A percentile compares a stretch with the other conserved stretches of the same genome.
phyloP scores from a whole-genome alignment of 1,284 basidiomycete genomes.

The Sporisorium scitamineum region DNA sequence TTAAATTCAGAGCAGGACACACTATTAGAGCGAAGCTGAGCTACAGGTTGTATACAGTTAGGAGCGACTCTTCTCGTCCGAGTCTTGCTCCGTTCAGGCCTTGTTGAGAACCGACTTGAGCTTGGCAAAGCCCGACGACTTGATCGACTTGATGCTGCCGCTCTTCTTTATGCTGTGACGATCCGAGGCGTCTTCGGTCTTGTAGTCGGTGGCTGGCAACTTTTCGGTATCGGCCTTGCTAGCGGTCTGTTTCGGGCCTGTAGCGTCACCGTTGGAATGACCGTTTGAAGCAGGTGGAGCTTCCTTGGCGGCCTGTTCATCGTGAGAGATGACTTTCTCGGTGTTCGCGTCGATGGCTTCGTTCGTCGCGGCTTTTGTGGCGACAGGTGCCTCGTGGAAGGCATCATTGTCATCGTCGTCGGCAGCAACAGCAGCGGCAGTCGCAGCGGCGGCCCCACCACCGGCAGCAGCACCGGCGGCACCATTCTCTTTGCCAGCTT shows the following conservation, averaged over 20 bases:
- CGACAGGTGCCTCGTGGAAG: constrained; percentile 51
- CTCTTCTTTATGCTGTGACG: constrained; percentile 29
- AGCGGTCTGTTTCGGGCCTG: neutral
- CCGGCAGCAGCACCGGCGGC: constrained; percentile 25
- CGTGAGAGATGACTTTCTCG: constrained; percentile 48
- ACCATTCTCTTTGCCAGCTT: constrained; percentile 12
- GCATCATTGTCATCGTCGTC: constrained; percentile 24
- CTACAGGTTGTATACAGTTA: neutral
- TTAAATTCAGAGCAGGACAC: constrained; percentile 4
- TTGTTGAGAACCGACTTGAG: constrained; percentile 46
- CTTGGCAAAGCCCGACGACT: constrained; percentile 38
- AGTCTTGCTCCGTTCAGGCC: constrained; percentile 3
- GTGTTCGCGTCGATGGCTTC: constrained; percentile 44
- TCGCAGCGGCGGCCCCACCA: constrained; percentile 15
- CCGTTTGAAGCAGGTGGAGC: constrained; percentile 9
- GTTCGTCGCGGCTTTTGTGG: constrained; percentile 21
- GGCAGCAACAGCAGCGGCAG: constrained; percentile 21
- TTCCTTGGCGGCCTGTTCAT: constrained; percentile 38
- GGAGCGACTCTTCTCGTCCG: neutral
- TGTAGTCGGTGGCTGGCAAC: constrained; percentile 29
- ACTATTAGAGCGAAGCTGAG: constrained; percentile 10
- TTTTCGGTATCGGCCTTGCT: constrained; percentile 15
- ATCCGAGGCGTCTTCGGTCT: constrained; percentile 28
- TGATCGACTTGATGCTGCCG: constrained; percentile 27
- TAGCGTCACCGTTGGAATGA: constrained; percentile 4